Percentiles rank a stretch among this genome's conserved stretches.
Conservation (phyloP, 1,139 yeast species). For the Casaregolazyma suthepensis region DNA sequence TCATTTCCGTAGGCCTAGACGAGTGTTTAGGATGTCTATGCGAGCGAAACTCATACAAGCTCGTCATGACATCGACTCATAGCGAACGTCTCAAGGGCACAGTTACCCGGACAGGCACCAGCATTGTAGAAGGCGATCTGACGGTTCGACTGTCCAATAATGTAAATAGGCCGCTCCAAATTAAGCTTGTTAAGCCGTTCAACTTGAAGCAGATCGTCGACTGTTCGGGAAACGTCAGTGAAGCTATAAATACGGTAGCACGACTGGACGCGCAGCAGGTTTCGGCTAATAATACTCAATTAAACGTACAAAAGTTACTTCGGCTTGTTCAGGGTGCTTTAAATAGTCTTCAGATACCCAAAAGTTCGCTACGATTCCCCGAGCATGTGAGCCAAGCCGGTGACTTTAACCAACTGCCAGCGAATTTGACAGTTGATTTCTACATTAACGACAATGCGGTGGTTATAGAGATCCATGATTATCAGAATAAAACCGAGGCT, state of each 20-base stretch:
- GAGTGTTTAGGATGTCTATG: slow-evolving; percentile 28
- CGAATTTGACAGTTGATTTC: slow-evolving; percentile 23
- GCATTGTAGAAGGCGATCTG: slow-evolving; percentile 26
- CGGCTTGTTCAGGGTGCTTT: slow-evolving; percentile 20
- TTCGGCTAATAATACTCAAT: slow-evolving; percentile 6
- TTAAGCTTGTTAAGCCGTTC: slow-evolving; percentile 14
- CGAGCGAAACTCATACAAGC: slow-evolving; percentile 26
- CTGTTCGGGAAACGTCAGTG: slow-evolving; percentile 11
- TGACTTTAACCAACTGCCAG: slow-evolving; percentile 14
- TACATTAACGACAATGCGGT: slow-evolving; percentile 25
- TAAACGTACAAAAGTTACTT: slow-evolving; percentile 13
- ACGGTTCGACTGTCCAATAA: slow-evolving; percentile 18
- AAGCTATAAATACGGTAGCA: slow-evolving; percentile 18
- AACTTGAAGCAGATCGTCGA: slow-evolving; percentile 25
- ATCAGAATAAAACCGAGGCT: slow-evolving; percentile 15
- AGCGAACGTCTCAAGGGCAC: slow-evolving; percentile 31
- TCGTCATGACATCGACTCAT: slow-evolving; percentile 30
- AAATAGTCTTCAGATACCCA: slow-evolving; percentile 19
- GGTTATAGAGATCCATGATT: slow-evolving; percentile 25
- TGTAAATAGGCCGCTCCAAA: slow-evolving; percentile 15
- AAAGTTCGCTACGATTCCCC: slow-evolving; percentile 19
- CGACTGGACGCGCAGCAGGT: slow-evolving; percentile 4
- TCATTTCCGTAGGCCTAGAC: slow-evolving; percentile 25
- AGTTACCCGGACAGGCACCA: slow-evolving; percentile 27
- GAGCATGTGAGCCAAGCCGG: slow-evolving; percentile 15